Evolutionary conservation across 2,329 filamentous ascomycete species (phyloP), one percentile per base, ranked within the genome.

Genomic region (Claviceps africana): DNA sequence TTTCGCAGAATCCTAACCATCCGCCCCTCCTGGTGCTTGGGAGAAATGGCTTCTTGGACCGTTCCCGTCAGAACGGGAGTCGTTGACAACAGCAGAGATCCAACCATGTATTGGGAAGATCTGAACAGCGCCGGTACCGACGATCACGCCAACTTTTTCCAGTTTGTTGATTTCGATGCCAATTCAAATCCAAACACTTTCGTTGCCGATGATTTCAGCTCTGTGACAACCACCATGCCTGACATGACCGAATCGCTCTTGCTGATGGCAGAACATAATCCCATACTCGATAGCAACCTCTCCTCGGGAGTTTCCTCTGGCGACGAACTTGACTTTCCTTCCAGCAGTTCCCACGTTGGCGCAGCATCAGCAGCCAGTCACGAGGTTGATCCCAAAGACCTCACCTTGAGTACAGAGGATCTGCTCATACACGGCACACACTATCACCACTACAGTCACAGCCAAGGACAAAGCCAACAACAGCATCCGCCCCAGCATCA

Each of bases 251-350:
- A 67, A 25, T 54, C 61, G 15, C 55, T 67, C 37, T 58, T 58
- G 31, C 48, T 67, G 45, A 53, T 64, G 35, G 58, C 61, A 28
- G 51, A 56, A 5, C 57, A 56, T 19, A 44, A 47, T 37, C 30
- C 48, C 15, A 22, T 48, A 8, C 31, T 51, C 5, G 63, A 66
- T 51, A 62, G 65, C 45, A 65, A 62, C 17, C 58, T 57, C 19
- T 69, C 67, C 2, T 69, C 67, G 1, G 64, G 60, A 25, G 64
- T 65, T 3, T 68, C 66, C 6, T 67, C 65, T 6, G 56, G 58
- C 15, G 67, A 68, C 49, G 67, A 69, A 49, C 62, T 66, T 42
- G 67, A 69, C 52, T 66, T 67, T 51, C 60, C 68, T 42, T 64
- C 66, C 48, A 61, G 56, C 56, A 67, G 62, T 57, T 65, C 65